A percentile compares a stretch with the other conserved stretches of the same genome.
Conservation (phyloP, 305 asterid species). For the Fraxinus velutina region DNA sequence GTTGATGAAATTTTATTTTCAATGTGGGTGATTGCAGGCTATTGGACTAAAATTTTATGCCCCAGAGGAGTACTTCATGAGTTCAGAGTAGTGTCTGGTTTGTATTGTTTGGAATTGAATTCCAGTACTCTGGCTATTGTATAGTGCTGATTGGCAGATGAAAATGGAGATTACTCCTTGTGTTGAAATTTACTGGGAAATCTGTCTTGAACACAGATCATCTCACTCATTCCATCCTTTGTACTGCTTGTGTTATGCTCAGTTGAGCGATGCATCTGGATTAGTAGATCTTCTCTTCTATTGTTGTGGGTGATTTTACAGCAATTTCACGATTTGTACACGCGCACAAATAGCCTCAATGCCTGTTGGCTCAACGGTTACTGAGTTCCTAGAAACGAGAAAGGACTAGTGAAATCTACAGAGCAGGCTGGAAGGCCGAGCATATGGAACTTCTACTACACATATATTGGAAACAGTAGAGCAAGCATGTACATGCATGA, state of each 20-base stretch:
- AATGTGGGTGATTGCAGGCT: slow-evolving; percentile 48
- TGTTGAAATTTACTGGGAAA: not conserved
- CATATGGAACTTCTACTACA: not conserved
- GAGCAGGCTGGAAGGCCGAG: not conserved
- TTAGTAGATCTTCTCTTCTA: not conserved
- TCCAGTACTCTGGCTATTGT: not conserved
- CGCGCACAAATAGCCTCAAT: not conserved
- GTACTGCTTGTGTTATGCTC: not conserved
- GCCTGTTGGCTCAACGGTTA: not conserved
- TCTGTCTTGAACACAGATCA: not conserved
- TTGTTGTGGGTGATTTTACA: not conserved
- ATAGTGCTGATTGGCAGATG: not conserved
- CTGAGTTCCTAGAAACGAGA: not conserved
- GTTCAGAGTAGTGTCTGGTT: slow-evolving; percentile 26
- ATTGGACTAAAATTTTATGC: slow-evolving; percentile 68
- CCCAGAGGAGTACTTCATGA: slow-evolving; percentile 67
- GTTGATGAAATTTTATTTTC: not conserved
- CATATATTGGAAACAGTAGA: not conserved
- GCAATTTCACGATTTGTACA: not conserved
- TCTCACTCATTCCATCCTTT: not conserved
- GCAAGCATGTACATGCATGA: not conserved
- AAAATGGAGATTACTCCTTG: not conserved
- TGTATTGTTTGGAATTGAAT: not conserved
- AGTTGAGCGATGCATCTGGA: not conserved
- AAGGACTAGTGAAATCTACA: not conserved